Evolutionary conservation across 1,139 yeast species (phyloP).

Genomic region (Geotrichum reessii): DNA sequence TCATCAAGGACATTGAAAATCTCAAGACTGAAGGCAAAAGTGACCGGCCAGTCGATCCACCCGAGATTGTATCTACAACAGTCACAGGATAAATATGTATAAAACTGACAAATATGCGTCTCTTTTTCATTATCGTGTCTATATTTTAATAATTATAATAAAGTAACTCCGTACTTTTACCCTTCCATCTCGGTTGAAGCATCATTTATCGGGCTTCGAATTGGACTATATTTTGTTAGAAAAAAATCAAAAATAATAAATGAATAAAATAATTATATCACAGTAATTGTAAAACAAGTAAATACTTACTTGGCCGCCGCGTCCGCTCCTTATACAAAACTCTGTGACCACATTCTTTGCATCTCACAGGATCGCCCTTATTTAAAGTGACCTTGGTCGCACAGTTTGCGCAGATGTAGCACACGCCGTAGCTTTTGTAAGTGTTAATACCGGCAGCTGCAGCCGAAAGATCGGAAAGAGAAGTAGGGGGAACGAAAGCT

Average conservation of each 20-base stretch:
- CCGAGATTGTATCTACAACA: conserved; percentile 28
- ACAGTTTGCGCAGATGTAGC: conserved; percentile 94
- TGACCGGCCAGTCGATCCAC: conserved; percentile 37
- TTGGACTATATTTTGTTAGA: conserved; percentile 40
- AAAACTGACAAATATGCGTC: not conserved
- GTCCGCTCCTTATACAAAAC: conserved; percentile 96
- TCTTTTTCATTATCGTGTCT: conserved; percentile 3
- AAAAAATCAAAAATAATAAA: not conserved
- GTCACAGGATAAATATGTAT: conserved; percentile 3
- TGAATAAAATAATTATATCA: not conserved
- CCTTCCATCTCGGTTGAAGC: not conserved
- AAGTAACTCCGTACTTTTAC: not conserved
- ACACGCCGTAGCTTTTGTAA: conserved; percentile 78
- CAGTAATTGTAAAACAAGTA: not conserved
- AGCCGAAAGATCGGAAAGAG: conserved; percentile 56
- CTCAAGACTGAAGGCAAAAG: conserved; percentile 15
- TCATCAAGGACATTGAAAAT: conserved; percentile 34
- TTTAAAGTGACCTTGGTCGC: conserved; percentile 83
- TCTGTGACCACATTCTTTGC: conserved; percentile 98
- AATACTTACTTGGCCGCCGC: conserved; percentile 73
- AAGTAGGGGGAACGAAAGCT: conserved; percentile 83
- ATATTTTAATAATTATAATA: not conserved
- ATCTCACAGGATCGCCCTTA: conserved; percentile 94
- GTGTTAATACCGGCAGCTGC: conserved; percentile 66
- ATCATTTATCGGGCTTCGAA: conserved; percentile 54